A percentile compares a stretch with the other conserved stretches of the same genome.
Evolutionary conservation across 345 rosid species (phyloP).

Genomic region (Cochlearia excelsa): DNA sequence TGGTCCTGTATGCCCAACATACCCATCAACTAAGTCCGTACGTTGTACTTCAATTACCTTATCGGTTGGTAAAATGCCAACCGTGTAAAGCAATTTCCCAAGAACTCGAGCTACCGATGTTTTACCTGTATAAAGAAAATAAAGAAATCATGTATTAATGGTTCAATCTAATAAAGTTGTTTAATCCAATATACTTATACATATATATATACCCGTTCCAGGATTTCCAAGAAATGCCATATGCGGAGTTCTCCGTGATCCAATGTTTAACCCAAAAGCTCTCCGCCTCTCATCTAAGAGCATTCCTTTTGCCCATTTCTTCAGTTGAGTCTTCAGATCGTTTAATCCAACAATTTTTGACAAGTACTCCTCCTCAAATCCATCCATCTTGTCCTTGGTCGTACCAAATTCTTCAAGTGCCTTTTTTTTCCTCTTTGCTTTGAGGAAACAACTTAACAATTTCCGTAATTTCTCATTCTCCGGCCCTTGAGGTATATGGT

Average conservation of each 20-base stretch:
- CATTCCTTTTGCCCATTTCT: conserved; percentile 99
- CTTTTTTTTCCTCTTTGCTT: conserved; percentile 72
- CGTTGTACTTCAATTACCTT: conserved; percentile 87
- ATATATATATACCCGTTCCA: conserved; percentile 96
- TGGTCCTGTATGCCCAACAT: conserved; percentile 98
- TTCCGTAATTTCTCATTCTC: conserved; percentile 63
- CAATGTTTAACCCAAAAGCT: conserved; percentile 87
- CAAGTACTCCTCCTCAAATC: conserved; percentile 76
- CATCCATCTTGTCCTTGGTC: conserved; percentile 86
- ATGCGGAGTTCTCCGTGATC: conserved; percentile 84
- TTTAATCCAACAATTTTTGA: conserved; percentile 71
- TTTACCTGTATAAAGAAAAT: conserved; percentile 60
- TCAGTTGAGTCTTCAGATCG: conserved; percentile 78
- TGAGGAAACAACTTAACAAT: conserved; percentile 54
- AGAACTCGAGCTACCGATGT: conserved; percentile 97
- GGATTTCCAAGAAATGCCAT: conserved; percentile 99
- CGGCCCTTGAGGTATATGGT: conserved; percentile 81
- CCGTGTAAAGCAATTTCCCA: conserved; percentile 82
- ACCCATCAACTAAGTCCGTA: conserved; percentile 98
- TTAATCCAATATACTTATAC: background rate
- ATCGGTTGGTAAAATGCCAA: conserved; percentile 88
- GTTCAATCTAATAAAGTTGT: background rate
- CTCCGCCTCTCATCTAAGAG: conserved; percentile 94
- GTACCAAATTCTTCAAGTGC: conserved; percentile 76
- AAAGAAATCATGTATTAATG: conserved; percentile 9